phyloP scores from a whole-genome alignment of 1,139 yeast genomes.

The Hanseniaspora gamundiae region DNA sequence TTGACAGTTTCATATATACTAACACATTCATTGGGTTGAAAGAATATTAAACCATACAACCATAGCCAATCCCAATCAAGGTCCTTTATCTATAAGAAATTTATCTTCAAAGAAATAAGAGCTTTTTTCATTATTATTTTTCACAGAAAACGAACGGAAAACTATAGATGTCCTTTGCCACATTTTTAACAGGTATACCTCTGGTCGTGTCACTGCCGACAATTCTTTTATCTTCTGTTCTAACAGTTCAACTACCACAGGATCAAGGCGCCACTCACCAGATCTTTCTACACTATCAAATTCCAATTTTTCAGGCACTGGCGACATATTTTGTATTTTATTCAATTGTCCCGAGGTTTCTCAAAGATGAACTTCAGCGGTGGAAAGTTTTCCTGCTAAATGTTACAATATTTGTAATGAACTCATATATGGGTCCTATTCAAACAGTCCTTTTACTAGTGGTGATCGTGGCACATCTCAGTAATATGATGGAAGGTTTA shows the following conservation, averaged over 20 bases:
- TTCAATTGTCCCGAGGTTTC: constrained; percentile 5
- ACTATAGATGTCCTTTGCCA: background rate
- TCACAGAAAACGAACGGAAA: too few relatives aligned
- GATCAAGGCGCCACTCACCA: constrained; percentile 7
- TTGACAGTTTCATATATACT: too few relatives aligned
- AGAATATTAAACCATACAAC: too few relatives aligned
- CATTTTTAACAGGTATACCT: constrained; percentile 23
- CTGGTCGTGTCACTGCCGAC: constrained; percentile 28
- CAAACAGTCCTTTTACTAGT: constrained; percentile 19
- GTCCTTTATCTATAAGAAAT: too few relatives aligned
- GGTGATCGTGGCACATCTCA: constrained; percentile 8
- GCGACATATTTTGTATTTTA: background rate
- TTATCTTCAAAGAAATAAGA: too few relatives aligned
- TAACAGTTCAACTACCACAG: constrained; percentile 17
- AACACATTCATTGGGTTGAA: too few relatives aligned
- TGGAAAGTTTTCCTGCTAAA: constrained; percentile 12
- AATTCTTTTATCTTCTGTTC: constrained; percentile 22
- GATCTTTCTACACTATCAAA: constrained; percentile 21
- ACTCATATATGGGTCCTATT: constrained; percentile 16
- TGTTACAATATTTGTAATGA: constrained; percentile 13
- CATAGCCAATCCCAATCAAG: too few relatives aligned
- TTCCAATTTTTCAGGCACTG: constrained; percentile 13
- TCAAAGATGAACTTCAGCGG: constrained; percentile 7
- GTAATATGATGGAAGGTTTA: constrained; percentile 8
- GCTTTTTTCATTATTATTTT: too few relatives aligned